Evolutionary conservation across 1,284 basidiomycete species (phyloP), one percentile per base, ranked within the genome.

Genomic region (Tetrapyrgos nigripes): DNA sequence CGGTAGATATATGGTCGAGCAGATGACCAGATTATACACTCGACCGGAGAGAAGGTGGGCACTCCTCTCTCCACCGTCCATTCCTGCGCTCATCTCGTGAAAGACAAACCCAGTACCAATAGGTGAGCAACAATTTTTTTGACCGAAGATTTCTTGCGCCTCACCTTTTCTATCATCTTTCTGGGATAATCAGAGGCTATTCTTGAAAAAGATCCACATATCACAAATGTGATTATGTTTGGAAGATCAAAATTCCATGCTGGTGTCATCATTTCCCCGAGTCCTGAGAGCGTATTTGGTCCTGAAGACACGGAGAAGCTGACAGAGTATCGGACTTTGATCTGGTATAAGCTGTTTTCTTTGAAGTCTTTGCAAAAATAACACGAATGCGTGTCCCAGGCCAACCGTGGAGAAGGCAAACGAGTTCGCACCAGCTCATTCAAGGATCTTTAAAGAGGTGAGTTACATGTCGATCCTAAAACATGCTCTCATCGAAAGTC

Each of bases 1-100:
- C 17, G 78, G 76, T 77, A 76, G 60, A 69, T 82, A 17, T 74
- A 68, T 45, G 82, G 83, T 0, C 72, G 83, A 6, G 68, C 70
- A 5, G 83, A 85, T 58, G 83, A 85, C 62, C 50, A 52, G 9
- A 40, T 58, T 14, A 53, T 53, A 17, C 56, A 58, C 24, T 58
- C 56, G 3, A 47, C 56, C 3, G 56, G 56, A 1, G 82, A 84
- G 63, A 84, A 84, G 75, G 80, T 80, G 3, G 56, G 67, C 5
- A 58, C 63, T 27, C 44, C 31, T 40, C 5, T 17, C 17, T 40
- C 19, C 14, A n/a, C 13, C 19, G 17, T 40, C 19, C 17, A 14
- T 33, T 40, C 17, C 13, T 5, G 6, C 19, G 17, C 5, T 17
- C 19, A n/a, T 17, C 37, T 11, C 19, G 13, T n/a, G 37, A 40